Evolutionary conservation across 2,329 filamentous ascomycete species (phyloP).

Genomic region (Talaromyces sp.): DNA sequence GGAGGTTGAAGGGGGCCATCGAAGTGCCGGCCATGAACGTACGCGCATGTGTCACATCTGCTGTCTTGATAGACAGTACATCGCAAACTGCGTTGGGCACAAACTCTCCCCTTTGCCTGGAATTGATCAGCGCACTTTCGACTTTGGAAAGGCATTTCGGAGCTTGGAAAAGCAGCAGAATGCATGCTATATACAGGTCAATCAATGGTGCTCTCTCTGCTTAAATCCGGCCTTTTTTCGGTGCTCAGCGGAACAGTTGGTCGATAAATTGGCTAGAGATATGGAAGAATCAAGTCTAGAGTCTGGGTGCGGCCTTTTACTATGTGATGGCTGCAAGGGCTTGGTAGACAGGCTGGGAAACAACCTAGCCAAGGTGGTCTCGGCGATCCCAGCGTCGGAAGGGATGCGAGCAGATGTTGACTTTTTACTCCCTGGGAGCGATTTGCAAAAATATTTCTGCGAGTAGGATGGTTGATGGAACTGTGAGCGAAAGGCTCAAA

Average conservation of each 20-base stretch:
- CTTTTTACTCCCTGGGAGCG: constrained; percentile 18
- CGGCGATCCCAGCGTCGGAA: constrained; percentile 11
- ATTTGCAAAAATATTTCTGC: constrained; percentile 15
- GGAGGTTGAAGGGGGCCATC: constrained; percentile 36
- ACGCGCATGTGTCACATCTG: constrained; percentile 37
- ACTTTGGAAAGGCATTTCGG: constrained; percentile 21
- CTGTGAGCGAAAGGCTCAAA: not conserved
- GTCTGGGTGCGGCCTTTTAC: constrained; percentile 23
- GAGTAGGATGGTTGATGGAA: not conserved
- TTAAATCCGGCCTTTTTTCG: constrained; percentile 31
- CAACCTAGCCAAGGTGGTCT: constrained; percentile 16
- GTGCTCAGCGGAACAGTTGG: constrained; percentile 20
- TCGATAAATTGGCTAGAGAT: constrained; percentile 12
- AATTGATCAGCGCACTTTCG: constrained; percentile 12
- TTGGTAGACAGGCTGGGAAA: constrained; percentile 15
- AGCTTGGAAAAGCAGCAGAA: constrained; percentile 13
- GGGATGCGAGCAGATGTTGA: constrained; percentile 20
- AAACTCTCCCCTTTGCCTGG: constrained; percentile 20
- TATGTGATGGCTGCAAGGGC: constrained; percentile 23
- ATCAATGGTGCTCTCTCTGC: constrained; percentile 39
- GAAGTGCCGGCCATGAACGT: constrained; percentile 20
- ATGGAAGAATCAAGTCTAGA: constrained; percentile 8
- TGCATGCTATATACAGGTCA: constrained; percentile 12
- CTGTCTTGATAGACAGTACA: constrained; percentile 26
- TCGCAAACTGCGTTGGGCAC: constrained; percentile 32